Evolutionary conservation across 495 filamentous ascomycete species (phyloP), one percentile per base, ranked within the genome.

Genomic region (Tricharina praecox): DNA sequence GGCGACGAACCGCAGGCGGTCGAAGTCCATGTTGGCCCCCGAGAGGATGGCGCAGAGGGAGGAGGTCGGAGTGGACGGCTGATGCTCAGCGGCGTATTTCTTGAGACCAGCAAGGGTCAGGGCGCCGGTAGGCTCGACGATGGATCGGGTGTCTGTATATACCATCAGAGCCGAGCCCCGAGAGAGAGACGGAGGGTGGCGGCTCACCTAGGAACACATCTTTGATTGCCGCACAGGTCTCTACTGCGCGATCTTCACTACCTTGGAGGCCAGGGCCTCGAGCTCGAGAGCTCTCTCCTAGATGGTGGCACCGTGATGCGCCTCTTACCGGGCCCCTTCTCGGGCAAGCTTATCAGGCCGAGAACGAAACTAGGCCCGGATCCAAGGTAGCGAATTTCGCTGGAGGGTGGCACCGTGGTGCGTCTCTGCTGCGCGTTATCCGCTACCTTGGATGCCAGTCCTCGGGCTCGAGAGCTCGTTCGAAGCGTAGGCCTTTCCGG

Each of bases 21-120:
- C 92, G 60, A 97, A 97, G 63, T 97, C 88, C 87, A 97, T 96
- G 69, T 97, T 97, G 13, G 90, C 92, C 35, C 90, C 90, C 11
- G 82, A 90, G 11, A 86, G 81, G 51, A 96, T 75, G 48, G 88
- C 90, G 33, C 93, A 76, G 16, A 96, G 69, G 1, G 57, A 36
- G 76, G 75, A 50, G 81, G 69, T 21, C 67, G 76, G 16, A 68
- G 65, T 71, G 15, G 71, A 69, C 18, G 75, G 79, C 1, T 85
- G 88, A 62, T 93, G 76, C 40, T 67, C 63, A 9, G 73, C 71
- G 38, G 86, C 80, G 63, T 92, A 97, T 68, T 94, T 96, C 70
- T 97, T 97, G 30, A 97, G 70, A 20, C 90, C 90, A 2, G 90
- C 92, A 15, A 96, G 70, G 25, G 86, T 82, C 33, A 97, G 70